Evolutionary conservation across 1,139 yeast species (phyloP).

Genomic region (Debaryomycetaceae sp.): DNA sequence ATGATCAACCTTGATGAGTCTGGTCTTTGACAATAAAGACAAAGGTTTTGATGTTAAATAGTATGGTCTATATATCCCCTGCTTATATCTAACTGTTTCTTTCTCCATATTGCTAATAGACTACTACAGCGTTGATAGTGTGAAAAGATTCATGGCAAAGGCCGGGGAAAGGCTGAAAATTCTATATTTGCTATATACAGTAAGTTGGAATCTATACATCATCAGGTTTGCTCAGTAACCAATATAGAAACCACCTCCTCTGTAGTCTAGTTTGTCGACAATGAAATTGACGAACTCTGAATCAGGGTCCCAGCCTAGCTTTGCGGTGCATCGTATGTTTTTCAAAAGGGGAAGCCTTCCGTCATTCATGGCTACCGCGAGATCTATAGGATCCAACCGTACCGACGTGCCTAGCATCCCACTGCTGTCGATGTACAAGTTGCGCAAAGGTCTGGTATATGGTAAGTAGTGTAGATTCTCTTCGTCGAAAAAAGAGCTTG

Average conservation of each 20-base stretch:
- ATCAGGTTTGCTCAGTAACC: conserved; percentile 26
- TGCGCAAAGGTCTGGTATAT: conserved; percentile 55
- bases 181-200: not conserved
- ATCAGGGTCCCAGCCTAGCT: conserved; percentile 84
- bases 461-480: conserved; percentile 43
- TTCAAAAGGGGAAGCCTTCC: conserved; percentile 67
- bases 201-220: not conserved
- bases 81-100: not conserved
- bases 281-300: conserved; percentile 59
- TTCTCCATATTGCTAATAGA: not conserved
- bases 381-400: conserved; percentile 81
- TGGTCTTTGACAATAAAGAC: not conserved
- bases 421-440: conserved; percentile 73
- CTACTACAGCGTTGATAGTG: not conserved
- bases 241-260: conserved; percentile 43
- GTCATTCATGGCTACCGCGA: conserved; percentile 80
- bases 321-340: conserved; percentile 64
- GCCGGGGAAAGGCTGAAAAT: not conserved
- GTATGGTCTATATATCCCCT: not conserved
- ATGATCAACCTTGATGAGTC: conserved; percentile 16
- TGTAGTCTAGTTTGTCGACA: conserved; percentile 36
- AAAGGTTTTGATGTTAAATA: not conserved
- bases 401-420: conserved; percentile 85
- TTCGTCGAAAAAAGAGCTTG: conserved; percentile 63
- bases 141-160: not conserved